Base-by-base conservation (phyloP, 2,329 filamentous ascomycete genomes). In the Chalara sp. region DNA sequence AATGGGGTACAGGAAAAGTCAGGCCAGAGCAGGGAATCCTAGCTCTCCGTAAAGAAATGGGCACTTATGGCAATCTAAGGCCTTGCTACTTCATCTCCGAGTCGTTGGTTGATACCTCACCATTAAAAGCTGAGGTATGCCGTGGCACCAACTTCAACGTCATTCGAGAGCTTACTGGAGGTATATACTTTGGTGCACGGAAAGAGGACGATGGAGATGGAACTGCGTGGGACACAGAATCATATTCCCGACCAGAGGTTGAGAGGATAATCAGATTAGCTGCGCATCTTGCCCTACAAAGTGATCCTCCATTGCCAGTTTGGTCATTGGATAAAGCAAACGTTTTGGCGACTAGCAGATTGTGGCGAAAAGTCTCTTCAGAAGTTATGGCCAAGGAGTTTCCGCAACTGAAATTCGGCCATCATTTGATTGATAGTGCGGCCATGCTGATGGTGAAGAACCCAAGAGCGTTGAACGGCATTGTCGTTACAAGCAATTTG, bases 361-460 rank as follows among this genome's bases (percentile, higher is more conserved):
- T 97, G 62, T 97, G 92, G 92, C 79, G 92, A 55, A 91, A 87
- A 74, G 86, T 87, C 2, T 86, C 96, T 43, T 83, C 80, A 40
- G 88, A 96, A 72, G 78, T 90, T 52, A 92, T 96, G 78, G 79
- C 78, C 60, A 84, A 84, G 58, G 92, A 96, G 76, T 97, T 95
- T 73, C 90, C 92, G 3, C 81, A 92, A 67, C 72, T 96, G 44
- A 81, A 87, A 73, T 73, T 95, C 42, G 81, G 84, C 58, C 92
- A 96, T 69, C 91, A 97, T 68, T 79, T 97, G 47, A 96, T 97
- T 66, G 92, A 97, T 73, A 89, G 83, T 51, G 92, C 92, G n/a
- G 92, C 92, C 58, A 96, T 97, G 91, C 76, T 96, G 61, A 89
- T 97, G 86, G 81, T 97, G 65, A 96, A 95, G 84, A 92, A 91